Evolutionary conservation across 371 early-diverging fungal species (phyloP), one percentile per base, ranked within the genome.

Genomic region (Syncephalastrum racemosum): DNA sequence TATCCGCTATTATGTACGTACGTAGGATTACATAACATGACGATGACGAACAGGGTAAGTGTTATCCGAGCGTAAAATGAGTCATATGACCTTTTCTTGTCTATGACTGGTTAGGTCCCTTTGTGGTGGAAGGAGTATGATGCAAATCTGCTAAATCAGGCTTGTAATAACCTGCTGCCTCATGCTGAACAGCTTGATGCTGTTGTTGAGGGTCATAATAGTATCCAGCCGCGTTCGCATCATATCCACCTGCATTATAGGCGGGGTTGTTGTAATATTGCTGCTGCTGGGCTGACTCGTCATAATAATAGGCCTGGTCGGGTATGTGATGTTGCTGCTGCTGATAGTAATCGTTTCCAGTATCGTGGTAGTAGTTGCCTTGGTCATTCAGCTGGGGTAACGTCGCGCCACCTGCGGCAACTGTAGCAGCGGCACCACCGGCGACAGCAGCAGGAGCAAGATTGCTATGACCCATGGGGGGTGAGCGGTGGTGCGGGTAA

Each of bases 401-500:
- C 14, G 48, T 50, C 4, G 53, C 51, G 10, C 36, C 36, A 2
- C 10, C 54, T 2, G 56, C 55, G 20, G 46, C 56, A 3, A 18
- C 53, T 5, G 53, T 48, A 44, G 18, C 50, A 15, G 56, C 53
- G 16, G 57, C 55, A 23, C 44, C 53, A 0, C 47, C 47, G 1
- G 40, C 46, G 23, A 52, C 43, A 4, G 54, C 44, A 10, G 57
- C 45, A 6, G 57, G 58, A 15, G 56, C 45, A 14, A 44, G 39
- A 36, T 46, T 46, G 23, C 52, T 46, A 40, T 49, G n/a, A 0
- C 27, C 24, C 68, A 66, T 70, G 24, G 60, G 50, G 16, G 66
- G 74, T n/a, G 65, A 51, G 16, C 58, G 63, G 50, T 64, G 58
- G 20, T 59, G 66, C 42, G 71, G 70, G 45, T 67, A 73, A 48